Conservation (phyloP, 2,329 filamentous ascomycete species). For the Pseudogymnoascus sp. region DNA sequence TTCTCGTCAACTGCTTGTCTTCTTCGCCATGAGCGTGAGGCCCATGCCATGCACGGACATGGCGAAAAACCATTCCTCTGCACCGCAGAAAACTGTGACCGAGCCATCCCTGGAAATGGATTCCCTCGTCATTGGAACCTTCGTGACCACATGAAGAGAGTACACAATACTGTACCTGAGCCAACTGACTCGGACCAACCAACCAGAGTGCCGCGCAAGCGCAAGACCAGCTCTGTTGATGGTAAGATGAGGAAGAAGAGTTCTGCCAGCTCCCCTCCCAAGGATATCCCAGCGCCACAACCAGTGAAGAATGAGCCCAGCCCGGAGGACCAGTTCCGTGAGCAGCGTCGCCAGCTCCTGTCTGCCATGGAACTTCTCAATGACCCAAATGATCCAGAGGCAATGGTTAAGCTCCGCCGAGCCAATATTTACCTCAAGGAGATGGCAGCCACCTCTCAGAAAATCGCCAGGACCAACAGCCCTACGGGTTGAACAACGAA, state of each 20-base stretch:
- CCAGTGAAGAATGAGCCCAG: conserved; percentile 3
- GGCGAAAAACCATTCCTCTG: conserved; percentile 88
- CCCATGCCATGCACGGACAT: conserved; percentile 90
- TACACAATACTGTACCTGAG: conserved; percentile 54
- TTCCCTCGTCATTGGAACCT: conserved; percentile 96
- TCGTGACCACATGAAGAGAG: conserved; percentile 92
- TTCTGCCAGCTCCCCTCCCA: conserved; percentile 4
- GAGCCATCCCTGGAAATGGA: conserved; percentile 70
- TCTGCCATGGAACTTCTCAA: conserved; percentile 5
- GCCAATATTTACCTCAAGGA: conserved; percentile 5
- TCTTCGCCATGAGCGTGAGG: conserved; percentile 89
- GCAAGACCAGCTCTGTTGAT: conserved; percentile 12
- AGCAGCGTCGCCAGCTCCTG: neutral
- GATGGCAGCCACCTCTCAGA: neutral
- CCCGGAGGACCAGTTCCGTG: conserved; percentile 4
- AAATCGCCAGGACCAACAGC: conserved; percentile 8
- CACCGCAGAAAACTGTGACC: conserved; percentile 78
- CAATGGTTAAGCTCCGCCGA: neutral
- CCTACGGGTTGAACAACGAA: conserved; percentile 2
- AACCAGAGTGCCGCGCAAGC: conserved; percentile 8
- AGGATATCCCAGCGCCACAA: neutral
- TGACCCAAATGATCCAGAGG: conserved; percentile 8
- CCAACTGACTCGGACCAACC: conserved; percentile 14
- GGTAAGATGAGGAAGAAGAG: conserved; percentile 12
- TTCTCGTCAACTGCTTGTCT: conserved; percentile 95